A percentile compares a stretch with the other conserved stretches of the same genome.
Evolutionary conservation across 2,329 filamentous ascomycete species (phyloP).

Genomic region (Zymoseptoria crescenta): DNA sequence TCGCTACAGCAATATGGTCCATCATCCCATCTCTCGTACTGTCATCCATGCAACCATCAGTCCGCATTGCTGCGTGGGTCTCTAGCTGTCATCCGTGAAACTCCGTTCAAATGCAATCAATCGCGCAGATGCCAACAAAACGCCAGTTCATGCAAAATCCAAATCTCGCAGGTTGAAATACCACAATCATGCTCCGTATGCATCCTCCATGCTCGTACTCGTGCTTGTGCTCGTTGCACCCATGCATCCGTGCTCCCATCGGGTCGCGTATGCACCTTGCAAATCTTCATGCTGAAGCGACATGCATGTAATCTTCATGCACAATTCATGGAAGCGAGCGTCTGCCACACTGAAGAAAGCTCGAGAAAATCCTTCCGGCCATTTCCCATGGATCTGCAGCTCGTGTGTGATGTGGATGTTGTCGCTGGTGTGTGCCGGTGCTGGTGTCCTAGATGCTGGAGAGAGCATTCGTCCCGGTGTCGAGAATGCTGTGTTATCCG

Average conservation of each 20-base stretch:
- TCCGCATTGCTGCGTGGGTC: not conserved
- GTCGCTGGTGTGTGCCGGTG: no score
- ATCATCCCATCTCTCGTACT: not conserved
- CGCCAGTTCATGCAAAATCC: not conserved
- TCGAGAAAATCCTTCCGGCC: no score
- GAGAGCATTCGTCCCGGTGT: no score
- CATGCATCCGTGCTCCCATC: not conserved
- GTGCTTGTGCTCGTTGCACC: no score
- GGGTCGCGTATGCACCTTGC: not conserved
- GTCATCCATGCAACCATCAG: not conserved
- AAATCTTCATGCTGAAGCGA: not conserved
- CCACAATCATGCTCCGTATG: not conserved
- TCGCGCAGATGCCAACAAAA: not conserved
- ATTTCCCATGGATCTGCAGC: no score
- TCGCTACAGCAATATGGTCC: not conserved
- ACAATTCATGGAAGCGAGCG: not conserved
- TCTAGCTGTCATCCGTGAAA: not conserved
- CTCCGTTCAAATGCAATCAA: not conserved
- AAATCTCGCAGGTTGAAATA: not conserved
- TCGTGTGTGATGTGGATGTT: no score
- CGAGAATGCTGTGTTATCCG: no score
- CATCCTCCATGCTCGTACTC: not conserved
- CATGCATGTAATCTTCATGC: not conserved
- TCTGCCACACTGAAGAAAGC: not conserved
- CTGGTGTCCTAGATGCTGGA: no score